These are phyloP conservation scores for Cladosporium sp. DNA, from an alignment of 2,329 filamentous ascomycete genomes.

Conservation along the genomic window DNA sequence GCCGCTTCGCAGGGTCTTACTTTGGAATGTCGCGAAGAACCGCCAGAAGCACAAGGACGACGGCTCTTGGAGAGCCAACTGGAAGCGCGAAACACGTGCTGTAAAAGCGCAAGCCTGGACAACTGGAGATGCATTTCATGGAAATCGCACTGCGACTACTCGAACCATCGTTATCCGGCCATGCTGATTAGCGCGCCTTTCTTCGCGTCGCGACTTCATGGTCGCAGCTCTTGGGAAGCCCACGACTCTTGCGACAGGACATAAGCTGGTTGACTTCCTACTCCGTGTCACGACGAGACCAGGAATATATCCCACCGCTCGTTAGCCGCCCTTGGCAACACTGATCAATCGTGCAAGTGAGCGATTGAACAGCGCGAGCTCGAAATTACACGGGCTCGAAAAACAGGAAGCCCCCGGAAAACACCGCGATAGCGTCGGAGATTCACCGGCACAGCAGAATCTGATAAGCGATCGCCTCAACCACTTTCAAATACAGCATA, in stretches of 20 bases:
- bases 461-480: slow-evolving; percentile 16
- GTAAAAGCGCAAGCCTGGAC: background rate
- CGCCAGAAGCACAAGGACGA: background rate
- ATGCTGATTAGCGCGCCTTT: background rate
- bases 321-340: background rate
- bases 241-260: background rate
- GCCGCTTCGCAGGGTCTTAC: background rate
- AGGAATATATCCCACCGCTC: background rate
- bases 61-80: background rate
- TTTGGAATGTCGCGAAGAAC: background rate
- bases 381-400: background rate
- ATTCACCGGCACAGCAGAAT: slow-evolving; percentile 10
- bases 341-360: background rate
- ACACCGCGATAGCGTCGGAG: background rate
- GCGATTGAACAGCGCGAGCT: background rate
- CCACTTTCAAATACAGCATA: slow-evolving; percentile 2
- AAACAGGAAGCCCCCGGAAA: background rate
- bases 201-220: background rate
- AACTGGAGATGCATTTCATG: background rate
- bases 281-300: background rate
- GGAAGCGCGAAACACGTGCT: background rate
- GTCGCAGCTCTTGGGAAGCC: background rate
- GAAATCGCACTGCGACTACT: background rate
- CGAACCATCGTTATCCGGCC: background rate
- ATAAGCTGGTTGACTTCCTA: background rate